Evolutionary conservation across 805 yeast species (phyloP).

Genomic region (Ogataea neopini): DNA sequence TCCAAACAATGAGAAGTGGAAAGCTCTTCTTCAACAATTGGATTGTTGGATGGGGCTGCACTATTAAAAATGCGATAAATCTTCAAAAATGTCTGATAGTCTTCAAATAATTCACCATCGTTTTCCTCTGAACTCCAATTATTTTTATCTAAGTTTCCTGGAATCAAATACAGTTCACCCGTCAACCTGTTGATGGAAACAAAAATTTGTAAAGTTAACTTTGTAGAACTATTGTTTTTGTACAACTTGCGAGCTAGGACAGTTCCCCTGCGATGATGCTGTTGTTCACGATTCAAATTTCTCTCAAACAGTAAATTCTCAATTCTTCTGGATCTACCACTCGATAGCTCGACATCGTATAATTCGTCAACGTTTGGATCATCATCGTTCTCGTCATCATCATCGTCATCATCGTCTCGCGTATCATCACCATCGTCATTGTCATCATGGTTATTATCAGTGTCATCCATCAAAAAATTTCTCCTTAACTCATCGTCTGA

Average conservation of each 20-base stretch:
- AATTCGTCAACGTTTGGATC: constrained; percentile 25
- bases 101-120: constrained; percentile 35
- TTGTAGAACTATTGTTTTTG: constrained; percentile 23
- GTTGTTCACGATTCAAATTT: constrained; percentile 28
- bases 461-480: constrained; percentile 16
- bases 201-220: constrained; percentile 28
- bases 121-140: constrained; percentile 38
- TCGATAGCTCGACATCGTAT: constrained; percentile 29
- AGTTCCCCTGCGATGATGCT: constrained; percentile 27
- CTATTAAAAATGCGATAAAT: constrained; percentile 26
- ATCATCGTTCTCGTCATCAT: constrained; percentile 24
- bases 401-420: constrained; percentile 17
- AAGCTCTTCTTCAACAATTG: constrained; percentile 1
- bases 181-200: constrained; percentile 34
- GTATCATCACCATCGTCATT: constrained; percentile 11
- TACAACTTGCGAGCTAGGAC: constrained; percentile 31
- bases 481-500: constrained; percentile 21
- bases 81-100: constrained; percentile 27
- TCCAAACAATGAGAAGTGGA: constrained; percentile 8
- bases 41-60: background rate
- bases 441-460: constrained; percentile 14
- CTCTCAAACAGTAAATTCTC: constrained; percentile 32
- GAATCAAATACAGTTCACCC: constrained; percentile 35
- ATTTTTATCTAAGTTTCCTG: constrained; percentile 36
- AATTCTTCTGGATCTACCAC: constrained; percentile 34